Percentiles rank a stretch among this genome's conserved stretches.
phyloP scores from a whole-genome alignment of 2,329 filamentous ascomycete species.

The Lecanoromycetidae sp. region DNA sequence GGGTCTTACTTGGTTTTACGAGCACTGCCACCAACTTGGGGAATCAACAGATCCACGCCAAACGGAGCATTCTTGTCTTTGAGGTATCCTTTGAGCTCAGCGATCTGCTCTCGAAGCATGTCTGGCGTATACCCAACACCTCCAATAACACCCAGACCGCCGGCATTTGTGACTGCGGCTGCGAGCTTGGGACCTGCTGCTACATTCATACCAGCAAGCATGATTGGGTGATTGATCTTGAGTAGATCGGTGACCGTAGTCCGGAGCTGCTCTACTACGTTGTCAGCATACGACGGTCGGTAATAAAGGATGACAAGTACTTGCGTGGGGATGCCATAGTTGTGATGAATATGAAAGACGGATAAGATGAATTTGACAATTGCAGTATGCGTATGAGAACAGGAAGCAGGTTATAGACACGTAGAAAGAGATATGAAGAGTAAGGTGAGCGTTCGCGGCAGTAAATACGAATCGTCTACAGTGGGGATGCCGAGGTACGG shows the following conservation, averaged over 20 bases:
- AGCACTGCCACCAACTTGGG: slow-evolving; percentile 86
- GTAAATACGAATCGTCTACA: neutral
- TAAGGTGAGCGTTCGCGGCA: neutral
- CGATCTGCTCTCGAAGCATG: slow-evolving; percentile 90
- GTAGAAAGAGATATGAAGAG: neutral
- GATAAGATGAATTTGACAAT: neutral
- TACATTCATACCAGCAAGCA: slow-evolving; percentile 98
- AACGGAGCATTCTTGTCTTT: slow-evolving; percentile 88
- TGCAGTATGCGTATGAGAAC: neutral
- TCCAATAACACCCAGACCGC: slow-evolving; percentile 90
- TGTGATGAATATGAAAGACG: neutral
- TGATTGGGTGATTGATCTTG: slow-evolving; percentile 91
- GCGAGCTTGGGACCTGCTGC: slow-evolving; percentile 92
- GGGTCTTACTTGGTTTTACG: slow-evolving; percentile 73
- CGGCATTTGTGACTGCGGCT: slow-evolving; percentile 92
- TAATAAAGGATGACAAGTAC: slow-evolving; percentile 25
- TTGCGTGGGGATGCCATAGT: slow-evolving; percentile 44
- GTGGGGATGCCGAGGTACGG: neutral
- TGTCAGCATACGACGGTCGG: slow-evolving; percentile 19
- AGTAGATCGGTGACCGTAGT: slow-evolving; percentile 91
- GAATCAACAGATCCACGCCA: slow-evolving; percentile 83
- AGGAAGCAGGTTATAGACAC: neutral
- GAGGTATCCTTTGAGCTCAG: slow-evolving; percentile 80
- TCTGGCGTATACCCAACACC: slow-evolving; percentile 89
- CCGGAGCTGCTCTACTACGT: slow-evolving; percentile 62